Evolutionary conservation across 352 stramenopile species (phyloP), one percentile per base, ranked within the genome.

Genomic region (Pythium aristosporum): DNA sequence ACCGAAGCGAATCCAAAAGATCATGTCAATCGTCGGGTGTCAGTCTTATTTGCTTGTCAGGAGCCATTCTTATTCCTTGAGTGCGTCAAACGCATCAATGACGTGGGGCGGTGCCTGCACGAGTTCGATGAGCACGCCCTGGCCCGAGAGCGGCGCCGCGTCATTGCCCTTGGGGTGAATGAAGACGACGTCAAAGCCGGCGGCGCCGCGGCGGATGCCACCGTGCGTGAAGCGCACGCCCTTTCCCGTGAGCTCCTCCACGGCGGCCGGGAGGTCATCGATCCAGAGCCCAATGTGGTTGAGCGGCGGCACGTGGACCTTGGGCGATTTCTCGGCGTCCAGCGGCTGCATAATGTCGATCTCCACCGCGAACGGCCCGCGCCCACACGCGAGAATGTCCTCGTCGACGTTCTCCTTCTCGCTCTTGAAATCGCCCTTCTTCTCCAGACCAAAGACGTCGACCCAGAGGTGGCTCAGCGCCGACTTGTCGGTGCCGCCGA

Each of bases 221-320:
- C 96, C 97, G 30, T 96, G 96, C 43, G 97, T 98, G 72, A 99
- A 99, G 48, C 96, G 88, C 65, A 99, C 87, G 47, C 97, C 94
- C 47, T 93, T 88, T 58, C 85, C 61, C 39, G 87, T 81, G 57
- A 99, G 88, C 77, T 97, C 97, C 36, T 94, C 69, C 18, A 99
- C 96, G 16, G 91, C 95, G 18, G 75, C 79, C 42, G 87, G 77
- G 15, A 99, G 73, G 69, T 99, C 85, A 72, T 99, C 96, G 49
- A 99, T 89, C 97, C 96, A 99, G 16, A 99, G 74, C 18, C 97
- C 97, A 68, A 99, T 97, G 76, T 99, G 97, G 83, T 99, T 99
- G 50, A 99, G 82, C 20, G 96, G 78, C 16, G 97, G 97, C 36
- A 96, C 71, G 76, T 99, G 95, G 39, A 99, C 87, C 68, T 97